A percentile compares a stretch with the other conserved stretches of the same genome.
phyloP scores from a whole-genome alignment of 257 asterid genomes.

The Anisodus acutangulus region DNA sequence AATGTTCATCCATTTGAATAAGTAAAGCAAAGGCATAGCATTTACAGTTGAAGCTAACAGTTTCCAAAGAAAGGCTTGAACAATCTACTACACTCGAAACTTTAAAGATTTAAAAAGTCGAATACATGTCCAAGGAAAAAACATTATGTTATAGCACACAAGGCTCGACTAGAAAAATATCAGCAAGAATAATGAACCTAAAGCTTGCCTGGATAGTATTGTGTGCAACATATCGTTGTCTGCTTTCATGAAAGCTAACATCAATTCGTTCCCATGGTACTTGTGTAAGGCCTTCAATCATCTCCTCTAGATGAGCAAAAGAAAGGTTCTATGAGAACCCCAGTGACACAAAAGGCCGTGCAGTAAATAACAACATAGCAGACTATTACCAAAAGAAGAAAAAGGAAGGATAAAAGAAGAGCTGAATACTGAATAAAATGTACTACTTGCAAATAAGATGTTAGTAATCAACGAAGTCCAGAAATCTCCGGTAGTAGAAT shows the following conservation, averaged over 20 bases:
- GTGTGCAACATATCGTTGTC: conserved; percentile 83
- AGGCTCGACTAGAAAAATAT: conserved; percentile 4
- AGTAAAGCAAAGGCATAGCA: not conserved
- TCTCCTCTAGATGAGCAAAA: conserved; percentile 63
- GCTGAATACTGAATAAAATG: conserved; percentile 11
- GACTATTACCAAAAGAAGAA: conserved; percentile 19
- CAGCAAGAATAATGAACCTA: not conserved
- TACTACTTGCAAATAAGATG: not conserved
- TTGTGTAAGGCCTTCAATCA: conserved; percentile 87
- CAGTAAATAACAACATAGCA: conserved; percentile 10
- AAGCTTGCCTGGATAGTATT: conserved; percentile 72
- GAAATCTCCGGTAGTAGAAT: not conserved
- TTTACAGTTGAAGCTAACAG: not conserved
- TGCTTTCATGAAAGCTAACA: conserved; percentile 89
- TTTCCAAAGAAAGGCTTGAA: not conserved
- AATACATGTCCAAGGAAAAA: not conserved
- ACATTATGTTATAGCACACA: not conserved
- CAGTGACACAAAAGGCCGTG: not conserved
- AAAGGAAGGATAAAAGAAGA: not conserved
- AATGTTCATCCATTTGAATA: not conserved
- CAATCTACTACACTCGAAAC: not conserved
- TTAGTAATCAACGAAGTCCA: not conserved
- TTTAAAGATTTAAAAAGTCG: not conserved
- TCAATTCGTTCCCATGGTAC: conserved; percentile 89
- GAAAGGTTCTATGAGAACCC: conserved; percentile 35